Percentiles rank a stretch among this genome's conserved stretches.
These are phyloP conservation scores for Mollisiaceae sp. DNA, from an alignment of 2,329 filamentous ascomycete genomes.

Conservation along the genomic window DNA sequence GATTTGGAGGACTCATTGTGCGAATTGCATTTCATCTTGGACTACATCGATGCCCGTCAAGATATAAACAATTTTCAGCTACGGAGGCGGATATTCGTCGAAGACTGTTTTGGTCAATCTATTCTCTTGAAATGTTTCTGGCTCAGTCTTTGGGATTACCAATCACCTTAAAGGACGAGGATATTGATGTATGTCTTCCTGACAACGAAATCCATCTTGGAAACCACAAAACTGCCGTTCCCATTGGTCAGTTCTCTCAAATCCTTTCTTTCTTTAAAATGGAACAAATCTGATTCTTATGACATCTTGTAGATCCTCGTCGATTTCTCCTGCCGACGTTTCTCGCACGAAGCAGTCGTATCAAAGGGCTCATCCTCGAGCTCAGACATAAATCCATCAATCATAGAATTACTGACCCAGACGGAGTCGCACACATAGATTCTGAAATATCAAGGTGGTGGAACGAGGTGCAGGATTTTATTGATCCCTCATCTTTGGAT, in stretches of 20 bases:
- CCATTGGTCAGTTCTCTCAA: neutral
- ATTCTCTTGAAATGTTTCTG: slow-evolving; percentile 58
- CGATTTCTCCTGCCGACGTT: slow-evolving; percentile 41
- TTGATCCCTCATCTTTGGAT: slow-evolving; percentile 41
- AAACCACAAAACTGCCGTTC: neutral
- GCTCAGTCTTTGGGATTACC: slow-evolving; percentile 62
- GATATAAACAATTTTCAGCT: slow-evolving; percentile 55
- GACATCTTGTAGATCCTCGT: slow-evolving; percentile 13
- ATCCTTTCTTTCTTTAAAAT: neutral
- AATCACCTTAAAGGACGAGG: slow-evolving; percentile 59
- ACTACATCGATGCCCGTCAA: slow-evolving; percentile 60
- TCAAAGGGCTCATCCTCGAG: slow-evolving; percentile 53
- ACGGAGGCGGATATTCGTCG: slow-evolving; percentile 54
- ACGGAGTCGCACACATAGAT: slow-evolving; percentile 48
- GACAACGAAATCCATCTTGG: slow-evolving; percentile 40
- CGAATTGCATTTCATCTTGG: slow-evolving; percentile 62
- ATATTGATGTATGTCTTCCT: slow-evolving; percentile 62
- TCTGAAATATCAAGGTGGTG: slow-evolving; percentile 52
- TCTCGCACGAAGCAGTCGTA: slow-evolving; percentile 49
- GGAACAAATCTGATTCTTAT: neutral
- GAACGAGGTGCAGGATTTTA: slow-evolving; percentile 52
- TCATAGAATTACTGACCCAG: slow-evolving; percentile 45
- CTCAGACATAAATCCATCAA: slow-evolving; percentile 52
- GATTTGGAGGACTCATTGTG: slow-evolving; percentile 58
- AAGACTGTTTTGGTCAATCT: slow-evolving; percentile 62